A percentile compares a stretch with the other conserved stretches of the same genome.
phyloP scores from a whole-genome alignment of 2,329 filamentous ascomycete species.

The Fusarium tjaetaba region DNA sequence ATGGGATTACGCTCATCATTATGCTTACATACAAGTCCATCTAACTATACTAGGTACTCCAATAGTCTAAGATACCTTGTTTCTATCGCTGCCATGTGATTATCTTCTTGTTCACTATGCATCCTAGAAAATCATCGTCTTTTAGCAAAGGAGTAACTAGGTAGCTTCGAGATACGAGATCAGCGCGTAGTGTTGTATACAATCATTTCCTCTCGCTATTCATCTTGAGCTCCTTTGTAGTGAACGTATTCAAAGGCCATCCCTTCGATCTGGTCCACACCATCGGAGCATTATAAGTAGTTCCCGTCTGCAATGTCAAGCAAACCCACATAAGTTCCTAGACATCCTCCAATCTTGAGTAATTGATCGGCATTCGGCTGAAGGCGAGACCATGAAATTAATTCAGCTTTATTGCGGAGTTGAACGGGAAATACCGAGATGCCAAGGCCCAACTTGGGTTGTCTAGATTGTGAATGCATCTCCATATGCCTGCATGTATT shows the following conservation, averaged over 20 bases:
- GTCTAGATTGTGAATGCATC: background rate
- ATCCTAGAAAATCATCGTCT: background rate
- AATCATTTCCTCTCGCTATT: background rate
- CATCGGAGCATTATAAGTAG: background rate
- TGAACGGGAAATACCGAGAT: background rate
- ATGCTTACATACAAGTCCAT: background rate
- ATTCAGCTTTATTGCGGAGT: background rate
- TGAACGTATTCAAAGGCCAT: background rate
- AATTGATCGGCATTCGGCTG: background rate
- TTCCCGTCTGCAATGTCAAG: background rate
- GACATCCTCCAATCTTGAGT: background rate
- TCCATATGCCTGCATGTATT: background rate
- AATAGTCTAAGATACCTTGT: background rate
- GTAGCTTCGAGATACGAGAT: background rate
- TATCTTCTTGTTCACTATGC: background rate
- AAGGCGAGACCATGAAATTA: background rate
- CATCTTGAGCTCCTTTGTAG: background rate
- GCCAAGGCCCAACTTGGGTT: background rate
- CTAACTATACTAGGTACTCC: background rate
- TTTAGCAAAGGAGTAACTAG: background rate
- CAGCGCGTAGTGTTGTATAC: background rate
- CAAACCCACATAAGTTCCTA: background rate
- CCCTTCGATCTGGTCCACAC: background rate
- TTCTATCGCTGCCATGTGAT: background rate
- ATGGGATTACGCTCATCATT: background rate